Evolutionary conservation across 2,329 filamentous ascomycete genomes (phyloP), one percentile per base, ranked within the genome.

Genomic region (Graphilbum fragrans): DNA sequence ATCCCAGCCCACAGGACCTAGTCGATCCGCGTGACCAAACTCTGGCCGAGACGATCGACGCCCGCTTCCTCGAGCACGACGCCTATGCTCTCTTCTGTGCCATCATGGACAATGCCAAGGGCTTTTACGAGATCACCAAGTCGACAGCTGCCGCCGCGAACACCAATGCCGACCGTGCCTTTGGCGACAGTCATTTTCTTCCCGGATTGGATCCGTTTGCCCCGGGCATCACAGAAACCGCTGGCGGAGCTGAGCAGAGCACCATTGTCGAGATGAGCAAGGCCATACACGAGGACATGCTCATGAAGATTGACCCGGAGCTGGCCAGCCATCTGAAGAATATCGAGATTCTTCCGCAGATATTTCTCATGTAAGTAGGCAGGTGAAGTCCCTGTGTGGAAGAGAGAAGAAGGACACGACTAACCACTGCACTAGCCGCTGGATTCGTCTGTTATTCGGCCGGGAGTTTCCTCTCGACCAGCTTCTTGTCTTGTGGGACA

Each of bases 341-440:
- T 45, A 80, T 95, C 37, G 90, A 95, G 45, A 80, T 98, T 46
- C 64, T 95, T n/a, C 92, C 92, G 2, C 92, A 98, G 53, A 90
- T 98, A 39, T 98, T 96, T 55, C 65, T 96, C 20, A 93, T 96
- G 84, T 92, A 62, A 58, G 70, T n/a, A n/a, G n/a, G n/a, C n/a
- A n/a, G n/a, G n/a, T n/a, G n/a, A n/a, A n/a, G n/a, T n/a, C n/a
- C n/a, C n/a, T n/a, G n/a, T n/a, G n/a, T n/a, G n/a, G n/a, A n/a
- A n/a, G n/a, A n/a, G n/a, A n/a, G n/a, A n/a, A n/a, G n/a, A n/a
- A n/a, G n/a, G n/a, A n/a, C n/a, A n/a, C n/a, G 7, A 35, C 33
- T 14, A 17, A n/a, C n/a, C n/a, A n/a, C n/a, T n/a, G n/a, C n/a
- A 18, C 10, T 23, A 88, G 84, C 48, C 86, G 92, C 43, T 98